A percentile compares a stretch with the other conserved stretches of the same genome.
Conservation (phyloP, 768 basidiomycete species). For the Boletus subcaerulescens region DNA sequence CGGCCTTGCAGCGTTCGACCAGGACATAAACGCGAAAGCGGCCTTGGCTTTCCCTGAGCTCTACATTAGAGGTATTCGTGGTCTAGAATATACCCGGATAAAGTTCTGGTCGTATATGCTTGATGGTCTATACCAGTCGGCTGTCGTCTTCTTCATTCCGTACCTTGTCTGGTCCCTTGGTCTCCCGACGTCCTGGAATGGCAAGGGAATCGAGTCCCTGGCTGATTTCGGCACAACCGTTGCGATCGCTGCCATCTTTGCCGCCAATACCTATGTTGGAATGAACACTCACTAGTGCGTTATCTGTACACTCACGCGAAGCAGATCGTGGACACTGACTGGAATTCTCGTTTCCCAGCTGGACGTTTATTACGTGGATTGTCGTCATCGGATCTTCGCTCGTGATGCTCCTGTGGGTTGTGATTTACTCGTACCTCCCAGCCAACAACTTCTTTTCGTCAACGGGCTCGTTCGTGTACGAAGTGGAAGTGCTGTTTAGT, state of each 20-base stretch:
- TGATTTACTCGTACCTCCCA: constrained; percentile 79
- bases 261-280: constrained; percentile 89
- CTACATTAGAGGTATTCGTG: constrained; percentile 92
- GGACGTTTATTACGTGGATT: constrained; percentile 84
- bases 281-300: constrained; percentile 87
- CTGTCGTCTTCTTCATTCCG: constrained; percentile 82
- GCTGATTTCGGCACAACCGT: constrained; percentile 92
- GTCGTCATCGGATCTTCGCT: constrained; percentile 75
- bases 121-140: constrained; percentile 93
- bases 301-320: constrained; percentile 14
- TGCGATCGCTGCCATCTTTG: constrained; percentile 79
- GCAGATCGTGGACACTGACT: constrained; percentile 1
- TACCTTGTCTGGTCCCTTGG: constrained; percentile 71
- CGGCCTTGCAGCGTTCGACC: constrained; percentile 68
- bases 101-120: constrained; percentile 96
- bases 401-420: constrained; percentile 86
- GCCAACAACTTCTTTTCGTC: constrained; percentile 71
- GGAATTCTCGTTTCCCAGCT: constrained; percentile 41
- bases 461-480: constrained; percentile 68
- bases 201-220: constrained; percentile 72
- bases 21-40: constrained; percentile 88
- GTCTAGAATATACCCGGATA: constrained; percentile 85
- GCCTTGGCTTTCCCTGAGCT: constrained; percentile 92
- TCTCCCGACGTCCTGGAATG: constrained; percentile 68
- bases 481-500: constrained; percentile 71